Conservation (phyloP, 768 basidiomycete species). For the Pleurotus eryngii region DNA sequence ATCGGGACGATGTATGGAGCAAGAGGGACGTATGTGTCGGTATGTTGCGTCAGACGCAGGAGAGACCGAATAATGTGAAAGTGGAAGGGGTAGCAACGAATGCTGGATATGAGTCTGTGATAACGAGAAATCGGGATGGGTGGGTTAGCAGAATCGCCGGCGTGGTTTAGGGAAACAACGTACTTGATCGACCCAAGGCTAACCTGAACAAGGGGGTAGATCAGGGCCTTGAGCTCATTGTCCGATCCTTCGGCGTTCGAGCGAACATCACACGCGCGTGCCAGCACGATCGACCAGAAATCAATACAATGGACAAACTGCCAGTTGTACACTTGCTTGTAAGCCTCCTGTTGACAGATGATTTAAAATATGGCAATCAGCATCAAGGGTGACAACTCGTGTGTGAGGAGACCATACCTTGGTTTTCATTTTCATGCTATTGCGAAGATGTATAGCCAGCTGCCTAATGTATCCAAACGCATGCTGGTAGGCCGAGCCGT, state of each 20-base stretch:
- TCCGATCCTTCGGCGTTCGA: constrained; percentile 51
- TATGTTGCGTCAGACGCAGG: constrained; percentile 80
- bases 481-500: constrained; percentile 80
- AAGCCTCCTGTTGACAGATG: constrained; percentile 63
- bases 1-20: constrained; percentile 86
- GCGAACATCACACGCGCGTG: constrained; percentile 69
- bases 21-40: constrained; percentile 82
- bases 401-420: constrained; percentile 48
- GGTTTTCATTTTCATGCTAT: constrained; percentile 84
- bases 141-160: constrained; percentile 3
- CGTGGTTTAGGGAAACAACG: constrained; percentile 23
- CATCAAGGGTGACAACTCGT: neutral
- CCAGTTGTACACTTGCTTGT: constrained; percentile 97
- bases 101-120: constrained; percentile 79
- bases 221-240: constrained; percentile 81
- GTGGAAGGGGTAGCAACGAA: constrained; percentile 93
- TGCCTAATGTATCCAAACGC: constrained; percentile 95
- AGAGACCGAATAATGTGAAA: constrained; percentile 89
- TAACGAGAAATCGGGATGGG: constrained; percentile 8
- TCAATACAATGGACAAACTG: constrained; percentile 95
- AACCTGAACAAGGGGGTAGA: constrained; percentile 95
- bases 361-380: neutral
- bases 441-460: constrained; percentile 88
- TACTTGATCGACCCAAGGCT: constrained; percentile 91
- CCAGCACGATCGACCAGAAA: constrained; percentile 92